Percentiles rank a stretch among this genome's conserved stretches.
Conservation (phyloP, 2,329 filamentous ascomycete genomes). For the Chalaropsis thielavioides region DNA sequence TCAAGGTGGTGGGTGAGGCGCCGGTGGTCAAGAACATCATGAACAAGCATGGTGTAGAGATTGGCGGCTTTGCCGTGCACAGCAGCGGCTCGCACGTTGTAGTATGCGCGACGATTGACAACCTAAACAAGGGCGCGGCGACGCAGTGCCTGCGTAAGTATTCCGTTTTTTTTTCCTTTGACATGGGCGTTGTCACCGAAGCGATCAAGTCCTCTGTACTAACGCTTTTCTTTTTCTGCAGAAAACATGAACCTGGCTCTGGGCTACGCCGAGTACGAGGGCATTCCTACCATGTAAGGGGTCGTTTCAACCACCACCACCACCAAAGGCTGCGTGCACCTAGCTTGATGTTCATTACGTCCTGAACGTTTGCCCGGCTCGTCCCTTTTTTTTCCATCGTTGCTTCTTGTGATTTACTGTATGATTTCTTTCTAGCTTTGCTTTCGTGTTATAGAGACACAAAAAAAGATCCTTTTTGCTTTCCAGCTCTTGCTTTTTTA, state of each 20-base stretch:
- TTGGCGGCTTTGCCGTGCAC: conserved; percentile 91
- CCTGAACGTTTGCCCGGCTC: neutral
- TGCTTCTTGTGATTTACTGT: neutral
- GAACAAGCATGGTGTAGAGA: conserved; percentile 77
- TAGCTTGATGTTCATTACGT: neutral
- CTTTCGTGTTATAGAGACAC: neutral
- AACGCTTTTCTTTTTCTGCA: conserved; percentile 23
- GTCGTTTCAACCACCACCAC: no score
- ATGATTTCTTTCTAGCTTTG: neutral
- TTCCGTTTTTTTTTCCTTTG: conserved; percentile 5
- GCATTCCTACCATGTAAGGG: conserved; percentile 48
- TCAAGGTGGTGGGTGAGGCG: conserved; percentile 80
- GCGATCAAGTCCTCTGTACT: conserved; percentile 1
- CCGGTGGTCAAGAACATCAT: conserved; percentile 75
- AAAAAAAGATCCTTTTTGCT: neutral
- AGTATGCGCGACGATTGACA: conserved; percentile 88
- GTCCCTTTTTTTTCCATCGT: neutral
- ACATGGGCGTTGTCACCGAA: no score
- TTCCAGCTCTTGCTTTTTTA: neutral
- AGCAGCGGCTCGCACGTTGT: conserved; percentile 79
- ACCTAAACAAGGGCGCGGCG: conserved; percentile 81
- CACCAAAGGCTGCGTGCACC: no score
- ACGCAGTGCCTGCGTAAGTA: conserved; percentile 81
- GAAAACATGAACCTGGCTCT: conserved; percentile 92
- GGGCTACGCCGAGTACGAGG: conserved; percentile 77